Evolutionary conservation across 306 rosid genomes (phyloP).

Genomic region (Lathyrus aphaca): DNA sequence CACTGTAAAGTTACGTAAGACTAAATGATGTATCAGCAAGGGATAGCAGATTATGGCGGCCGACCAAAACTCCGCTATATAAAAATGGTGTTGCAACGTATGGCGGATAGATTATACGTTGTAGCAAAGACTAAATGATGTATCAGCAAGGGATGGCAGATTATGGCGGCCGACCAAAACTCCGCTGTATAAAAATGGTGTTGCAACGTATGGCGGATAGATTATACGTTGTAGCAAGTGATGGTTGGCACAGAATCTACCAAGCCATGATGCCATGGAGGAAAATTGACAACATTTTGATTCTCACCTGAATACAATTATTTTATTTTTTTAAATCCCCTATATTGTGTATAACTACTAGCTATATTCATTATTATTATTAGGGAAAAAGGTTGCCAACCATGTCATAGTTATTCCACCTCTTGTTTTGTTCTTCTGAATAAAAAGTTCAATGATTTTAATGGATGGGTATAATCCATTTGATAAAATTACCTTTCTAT

Average conservation of each 20-base stretch:
- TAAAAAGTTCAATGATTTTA: constrained; percentile 18
- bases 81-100: background rate
- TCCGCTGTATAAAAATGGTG: background rate
- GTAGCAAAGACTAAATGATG: constrained; percentile 16
- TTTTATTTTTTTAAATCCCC: background rate
- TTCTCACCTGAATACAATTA: constrained; percentile 27
- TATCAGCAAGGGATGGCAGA: background rate
- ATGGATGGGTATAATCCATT: constrained; percentile 20
- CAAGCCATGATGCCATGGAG: background rate
- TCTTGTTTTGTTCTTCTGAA: constrained; percentile 2
- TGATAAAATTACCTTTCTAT: constrained; percentile 5
- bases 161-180: background rate
- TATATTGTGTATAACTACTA: background rate
- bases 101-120: background rate
- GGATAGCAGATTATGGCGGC: background rate
- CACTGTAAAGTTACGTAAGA: constrained; percentile 20
- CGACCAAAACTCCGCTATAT: background rate
- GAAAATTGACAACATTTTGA: background rate
- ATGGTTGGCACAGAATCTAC: background rate
- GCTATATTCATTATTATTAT: constrained; percentile 5
- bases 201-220: background rate
- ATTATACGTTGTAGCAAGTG: background rate
- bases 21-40: constrained; percentile 1
- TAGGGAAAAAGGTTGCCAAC: constrained; percentile 10
- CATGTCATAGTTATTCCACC: constrained; percentile 16